Base-by-base conservation (phyloP, 1,284 basidiomycete species). In the Ceratobasidium sp. region DNA sequence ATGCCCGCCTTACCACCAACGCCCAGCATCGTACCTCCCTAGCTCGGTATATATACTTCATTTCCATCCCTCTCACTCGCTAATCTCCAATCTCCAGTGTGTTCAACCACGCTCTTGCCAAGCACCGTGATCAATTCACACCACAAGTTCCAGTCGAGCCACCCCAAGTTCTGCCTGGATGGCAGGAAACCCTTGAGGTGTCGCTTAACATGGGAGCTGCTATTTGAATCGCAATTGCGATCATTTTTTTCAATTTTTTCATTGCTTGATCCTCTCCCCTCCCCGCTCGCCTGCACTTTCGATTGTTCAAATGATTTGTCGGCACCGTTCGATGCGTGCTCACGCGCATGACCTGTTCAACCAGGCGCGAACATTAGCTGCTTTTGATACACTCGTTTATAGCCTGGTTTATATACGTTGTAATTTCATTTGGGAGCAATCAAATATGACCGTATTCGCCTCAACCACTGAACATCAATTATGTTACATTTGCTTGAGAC, bases 71-170 rank as follows among this genome's bases (percentile, higher is more conserved):
- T n/a, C n/a, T n/a, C n/a, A n/a, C n/a, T n/a, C n/a, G n/a, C n/a
- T n/a, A n/a, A n/a, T 25, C 18, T 25, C 49, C n/a, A n/a, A n/a
- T n/a, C 4, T n/a, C n/a, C n/a, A 51, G 49, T 9, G 49, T 51
- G 5, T 51, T 51, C 9, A 23, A 14, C 14, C 49, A 5, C 9
- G 49, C 49, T 21, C 49, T 51, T 21, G 28, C 49, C 49, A 51
- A n/a, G 49, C 49, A 51, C n/a, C 49, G 49, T 23, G 49, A 51
- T 5, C 49, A 51, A 23, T 51, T 51, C 49, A 14, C 49, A 21
- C 49, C 49, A 2, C 21, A 21, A 9, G n/a, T 4, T n/a, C 49
- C 49, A n/a, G 49, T 21, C 9, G 18, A 21, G 11, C 49, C 49
- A 51, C 49, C 12, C 21, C 12, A 51, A 25, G 11, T n/a, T 23